Conservation (phyloP, 345 rosid genomes). For the Eucalyptus erythrocorys region DNA sequence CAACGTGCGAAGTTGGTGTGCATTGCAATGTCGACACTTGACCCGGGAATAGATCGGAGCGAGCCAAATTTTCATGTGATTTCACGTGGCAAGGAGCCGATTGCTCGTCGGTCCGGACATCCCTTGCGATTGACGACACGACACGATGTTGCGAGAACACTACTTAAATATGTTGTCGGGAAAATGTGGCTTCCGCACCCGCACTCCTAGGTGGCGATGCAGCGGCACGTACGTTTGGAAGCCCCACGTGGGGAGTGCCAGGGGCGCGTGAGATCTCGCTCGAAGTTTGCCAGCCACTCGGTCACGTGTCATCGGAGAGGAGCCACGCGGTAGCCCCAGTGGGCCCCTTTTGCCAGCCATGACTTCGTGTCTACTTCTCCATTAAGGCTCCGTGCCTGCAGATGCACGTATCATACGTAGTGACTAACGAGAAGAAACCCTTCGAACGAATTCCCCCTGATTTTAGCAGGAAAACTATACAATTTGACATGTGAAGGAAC, state of each 20-base stretch:
- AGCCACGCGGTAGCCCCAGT: not conserved
- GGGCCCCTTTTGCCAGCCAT: not conserved
- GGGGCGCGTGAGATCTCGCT: not conserved
- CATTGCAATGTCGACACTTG: not conserved
- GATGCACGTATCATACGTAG: not conserved
- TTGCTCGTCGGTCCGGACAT: not conserved
- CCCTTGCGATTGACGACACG: not conserved
- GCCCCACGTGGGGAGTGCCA: not conserved
- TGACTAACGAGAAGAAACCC: not conserved
- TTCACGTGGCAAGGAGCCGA: not conserved
- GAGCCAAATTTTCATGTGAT: not conserved
- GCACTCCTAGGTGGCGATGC: not conserved
- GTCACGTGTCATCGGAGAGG: not conserved
- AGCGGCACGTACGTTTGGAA: not conserved
- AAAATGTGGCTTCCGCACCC: not conserved
- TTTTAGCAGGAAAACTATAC: not conserved
- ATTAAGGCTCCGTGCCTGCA: not conserved
- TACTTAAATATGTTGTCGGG: not conserved
- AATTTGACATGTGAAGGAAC: not conserved
- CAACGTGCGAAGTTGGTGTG: not conserved
- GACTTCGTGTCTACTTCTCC: not conserved
- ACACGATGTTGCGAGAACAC: not conserved
- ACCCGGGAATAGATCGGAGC: accelerated
- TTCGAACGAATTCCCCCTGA: not conserved
- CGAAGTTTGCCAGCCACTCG: not conserved